Evolutionary conservation across 768 basidiomycete genomes (phyloP).

Genomic region (Psilocybe tampanensis): DNA sequence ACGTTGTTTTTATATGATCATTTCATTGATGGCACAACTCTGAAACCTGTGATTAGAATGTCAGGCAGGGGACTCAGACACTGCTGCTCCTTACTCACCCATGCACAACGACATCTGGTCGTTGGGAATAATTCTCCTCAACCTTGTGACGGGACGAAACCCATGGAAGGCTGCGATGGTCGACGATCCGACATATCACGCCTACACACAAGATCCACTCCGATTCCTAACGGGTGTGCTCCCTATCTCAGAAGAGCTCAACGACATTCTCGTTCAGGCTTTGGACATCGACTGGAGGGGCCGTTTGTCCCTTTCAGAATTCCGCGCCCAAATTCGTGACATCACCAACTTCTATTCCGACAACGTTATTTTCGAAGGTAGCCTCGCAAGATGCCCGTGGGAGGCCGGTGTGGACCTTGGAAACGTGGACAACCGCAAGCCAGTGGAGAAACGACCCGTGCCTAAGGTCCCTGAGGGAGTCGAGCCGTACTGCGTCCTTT

Average conservation of each 20-base stretch:
- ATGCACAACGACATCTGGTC: conserved; percentile 96
- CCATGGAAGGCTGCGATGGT: conserved; percentile 91
- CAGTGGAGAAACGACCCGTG: conserved; percentile 17
- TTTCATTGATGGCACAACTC: background rate
- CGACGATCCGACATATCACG: conserved; percentile 87
- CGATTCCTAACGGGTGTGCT: conserved; percentile 86
- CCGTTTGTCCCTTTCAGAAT: conserved; percentile 51
- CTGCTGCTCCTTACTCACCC: conserved; percentile 76
- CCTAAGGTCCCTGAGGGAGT: conserved; percentile 20
- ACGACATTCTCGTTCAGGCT: conserved; percentile 73
- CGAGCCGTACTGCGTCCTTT: conserved; percentile 24
- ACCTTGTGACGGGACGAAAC: conserved; percentile 92
- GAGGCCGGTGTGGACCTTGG: conserved; percentile 51
- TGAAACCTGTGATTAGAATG: conserved; percentile 62
- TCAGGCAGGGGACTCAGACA: conserved; percentile 71
- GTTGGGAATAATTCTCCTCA: conserved; percentile 93
- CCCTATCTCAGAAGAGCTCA: conserved; percentile 75
- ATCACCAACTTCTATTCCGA: conserved; percentile 71
- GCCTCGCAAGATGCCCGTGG: conserved; percentile 79
- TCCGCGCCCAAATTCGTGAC: conserved; percentile 57
- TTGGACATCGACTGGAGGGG: conserved; percentile 71
- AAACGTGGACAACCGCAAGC: conserved; percentile 11
- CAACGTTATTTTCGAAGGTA: conserved; percentile 79
- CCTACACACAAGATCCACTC: conserved; percentile 75
- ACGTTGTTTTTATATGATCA: conserved; percentile 27